A percentile compares a stretch with the other conserved stretches of the same genome.
Conservation (phyloP, 345 rosid genomes). For the Citrus sp. region DNA sequence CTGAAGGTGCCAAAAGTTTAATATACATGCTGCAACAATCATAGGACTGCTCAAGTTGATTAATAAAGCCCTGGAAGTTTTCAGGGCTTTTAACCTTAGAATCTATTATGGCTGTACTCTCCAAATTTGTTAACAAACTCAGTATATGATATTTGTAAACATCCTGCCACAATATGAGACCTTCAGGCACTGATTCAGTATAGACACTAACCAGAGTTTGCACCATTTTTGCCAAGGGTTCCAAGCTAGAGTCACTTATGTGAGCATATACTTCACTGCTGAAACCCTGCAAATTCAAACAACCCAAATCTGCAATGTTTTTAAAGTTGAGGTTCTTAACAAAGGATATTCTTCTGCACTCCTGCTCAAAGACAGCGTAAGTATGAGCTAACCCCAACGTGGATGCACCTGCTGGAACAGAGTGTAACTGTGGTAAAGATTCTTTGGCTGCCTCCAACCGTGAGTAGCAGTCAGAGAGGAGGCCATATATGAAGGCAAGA, state of each 20-base stretch:
- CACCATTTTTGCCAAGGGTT: slow-evolving; percentile 87
- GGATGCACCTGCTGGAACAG: slow-evolving; percentile 30
- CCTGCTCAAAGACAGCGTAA: slow-evolving; percentile 64
- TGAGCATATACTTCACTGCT: slow-evolving; percentile 59
- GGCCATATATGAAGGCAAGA: slow-evolving; percentile 67
- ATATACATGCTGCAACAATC: slow-evolving; percentile 51
- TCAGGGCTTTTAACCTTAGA: slow-evolving; percentile 52
- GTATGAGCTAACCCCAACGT: slow-evolving; percentile 36
- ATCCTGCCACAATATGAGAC: slow-evolving; percentile 61
- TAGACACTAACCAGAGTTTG: slow-evolving; percentile 40
- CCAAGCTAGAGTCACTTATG: slow-evolving; percentile 54
- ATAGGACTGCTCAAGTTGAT: slow-evolving; percentile 67
- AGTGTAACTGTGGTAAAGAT: slow-evolving; percentile 24
- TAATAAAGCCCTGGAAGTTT: slow-evolving; percentile 55
- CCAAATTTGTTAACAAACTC: slow-evolving; percentile 48
- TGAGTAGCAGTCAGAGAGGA: slow-evolving; percentile 73
- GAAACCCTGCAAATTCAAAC: slow-evolving; percentile 61
- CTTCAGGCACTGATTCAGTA: slow-evolving; percentile 43
- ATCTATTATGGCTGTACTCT: slow-evolving; percentile 41
- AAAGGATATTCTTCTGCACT: slow-evolving; percentile 77
- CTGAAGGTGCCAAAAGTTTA: slow-evolving; percentile 56
- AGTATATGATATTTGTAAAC: slow-evolving; percentile 63
- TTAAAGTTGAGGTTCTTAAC: slow-evolving; percentile 79
- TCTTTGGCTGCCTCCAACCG: slow-evolving; percentile 50
- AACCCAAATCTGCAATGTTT: slow-evolving; percentile 60